Percentiles rank a stretch among this genome's conserved stretches.
phyloP scores from a whole-genome alignment of 805 yeast genomes.

The Candida boidinii region DNA sequence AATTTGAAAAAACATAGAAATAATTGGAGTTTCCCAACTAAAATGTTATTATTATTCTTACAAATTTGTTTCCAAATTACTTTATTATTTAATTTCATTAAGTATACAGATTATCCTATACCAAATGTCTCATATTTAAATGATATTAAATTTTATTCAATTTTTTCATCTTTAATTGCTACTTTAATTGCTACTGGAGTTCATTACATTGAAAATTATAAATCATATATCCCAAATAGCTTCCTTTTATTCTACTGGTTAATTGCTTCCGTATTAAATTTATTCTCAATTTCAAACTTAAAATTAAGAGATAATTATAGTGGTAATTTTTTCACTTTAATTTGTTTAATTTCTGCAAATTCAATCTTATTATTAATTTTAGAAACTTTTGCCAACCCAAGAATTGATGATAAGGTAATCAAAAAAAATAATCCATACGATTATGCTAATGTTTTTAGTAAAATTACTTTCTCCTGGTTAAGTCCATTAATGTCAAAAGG shows the following conservation, averaged over 20 bases:
- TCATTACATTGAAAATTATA: constrained; percentile 66
- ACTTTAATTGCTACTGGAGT: constrained; percentile 43
- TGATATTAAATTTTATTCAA: constrained; percentile 19
- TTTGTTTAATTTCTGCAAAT: constrained; percentile 21
- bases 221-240: constrained; percentile 58
- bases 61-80: constrained; percentile 30
- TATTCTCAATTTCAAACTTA: constrained; percentile 34
- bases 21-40: constrained; percentile 32
- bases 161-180: constrained; percentile 29
- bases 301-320: constrained; percentile 27
- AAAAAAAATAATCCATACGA: constrained; percentile 35
- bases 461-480: constrained; percentile 52
- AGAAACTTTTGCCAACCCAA: constrained; percentile 34
- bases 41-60: constrained; percentile 28
- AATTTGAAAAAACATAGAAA: constrained; percentile 22
- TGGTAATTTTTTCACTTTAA: constrained; percentile 18
- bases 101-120: constrained; percentile 6
- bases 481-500: constrained; percentile 49
- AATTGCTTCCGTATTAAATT: constrained; percentile 38
- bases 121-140: constrained; percentile 18
- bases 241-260: constrained; percentile 72
- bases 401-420: constrained; percentile 21
- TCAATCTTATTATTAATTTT: constrained; percentile 32
- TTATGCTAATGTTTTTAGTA: constrained; percentile 41
- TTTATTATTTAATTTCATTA: constrained; percentile 6